phyloP scores from a whole-genome alignment of 2,329 filamentous ascomycete genomes.

The Curvularia sp. region DNA sequence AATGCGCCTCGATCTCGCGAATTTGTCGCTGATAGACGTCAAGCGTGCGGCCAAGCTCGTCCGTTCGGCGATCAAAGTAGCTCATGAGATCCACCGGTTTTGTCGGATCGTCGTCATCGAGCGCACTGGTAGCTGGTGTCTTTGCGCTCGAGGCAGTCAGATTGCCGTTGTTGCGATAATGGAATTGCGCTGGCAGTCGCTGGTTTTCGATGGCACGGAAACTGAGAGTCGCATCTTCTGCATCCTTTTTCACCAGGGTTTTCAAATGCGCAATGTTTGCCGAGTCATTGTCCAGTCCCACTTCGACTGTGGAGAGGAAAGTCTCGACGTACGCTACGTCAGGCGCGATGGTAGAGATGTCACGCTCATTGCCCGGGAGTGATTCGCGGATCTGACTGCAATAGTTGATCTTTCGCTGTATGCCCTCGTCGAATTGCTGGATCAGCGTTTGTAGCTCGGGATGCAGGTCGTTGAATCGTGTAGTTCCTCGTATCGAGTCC shows the following conservation, averaged over 20 bases:
- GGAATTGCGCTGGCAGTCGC: conserved; percentile 70
- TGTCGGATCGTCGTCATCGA: conserved; percentile 49
- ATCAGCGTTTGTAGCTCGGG: conserved; percentile 82
- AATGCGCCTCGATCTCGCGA: conserved; percentile 57
- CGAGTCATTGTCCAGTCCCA: conserved; percentile 68
- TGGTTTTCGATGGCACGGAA: conserved; percentile 79
- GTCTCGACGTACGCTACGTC: conserved; percentile 69
- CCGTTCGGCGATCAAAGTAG: conserved; percentile 55
- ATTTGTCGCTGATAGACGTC: conserved; percentile 53
- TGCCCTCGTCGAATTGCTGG: conserved; percentile 77
- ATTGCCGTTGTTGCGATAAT: conserved; percentile 57
- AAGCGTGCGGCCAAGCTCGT: conserved; percentile 50
- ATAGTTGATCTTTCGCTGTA: conserved; percentile 78
- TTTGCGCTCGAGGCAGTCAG: conserved; percentile 41
- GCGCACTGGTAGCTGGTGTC: conserved; percentile 32
- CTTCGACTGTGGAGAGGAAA: conserved; percentile 68
- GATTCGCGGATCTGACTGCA: conserved; percentile 76
- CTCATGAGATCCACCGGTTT: conserved; percentile 54
- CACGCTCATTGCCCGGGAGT: conserved; percentile 66
- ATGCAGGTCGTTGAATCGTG: conserved; percentile 88
- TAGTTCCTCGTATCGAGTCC: conserved; percentile 80
- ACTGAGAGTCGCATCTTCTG: conserved; percentile 71
- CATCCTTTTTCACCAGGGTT: conserved; percentile 68
- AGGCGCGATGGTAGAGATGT: conserved; percentile 68
- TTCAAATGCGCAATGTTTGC: conserved; percentile 65